Conservation (phyloP, 352 stramenopile species). For the Globisporangium spiculum region DNA sequence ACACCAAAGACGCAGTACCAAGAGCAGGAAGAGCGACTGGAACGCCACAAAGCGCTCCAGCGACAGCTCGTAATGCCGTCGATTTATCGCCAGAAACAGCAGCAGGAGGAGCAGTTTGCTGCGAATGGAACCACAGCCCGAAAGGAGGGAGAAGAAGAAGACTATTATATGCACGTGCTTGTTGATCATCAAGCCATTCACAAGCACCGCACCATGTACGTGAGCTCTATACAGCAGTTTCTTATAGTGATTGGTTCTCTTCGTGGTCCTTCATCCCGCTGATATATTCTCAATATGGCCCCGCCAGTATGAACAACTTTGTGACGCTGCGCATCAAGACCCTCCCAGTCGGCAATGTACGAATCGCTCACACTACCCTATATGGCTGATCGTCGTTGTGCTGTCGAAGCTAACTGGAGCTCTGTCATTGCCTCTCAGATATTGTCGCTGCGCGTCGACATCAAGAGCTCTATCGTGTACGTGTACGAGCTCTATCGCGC, state of each 20-base stretch:
- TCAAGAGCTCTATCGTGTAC: conserved; percentile 49
- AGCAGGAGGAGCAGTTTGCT: neutral
- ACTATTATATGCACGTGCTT: conserved; percentile 56
- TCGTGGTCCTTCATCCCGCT: neutral
- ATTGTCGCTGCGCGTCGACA: conserved; percentile 56
- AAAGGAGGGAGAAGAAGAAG: conserved; percentile 18
- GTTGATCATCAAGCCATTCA: conserved; percentile 46
- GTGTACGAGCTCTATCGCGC: conserved; percentile 79
- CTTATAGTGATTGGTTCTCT: neutral
- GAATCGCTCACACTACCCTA: neutral
- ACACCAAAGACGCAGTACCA: conserved; percentile 54
- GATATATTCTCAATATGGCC: neutral
- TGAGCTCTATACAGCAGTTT: neutral
- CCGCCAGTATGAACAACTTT: conserved; percentile 45
- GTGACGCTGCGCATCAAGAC: conserved; percentile 71
- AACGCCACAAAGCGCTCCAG: conserved; percentile 44
- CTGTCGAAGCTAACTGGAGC: neutral
- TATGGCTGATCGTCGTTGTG: neutral
- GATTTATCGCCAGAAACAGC: conserved; percentile 16
- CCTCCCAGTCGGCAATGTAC: conserved; percentile 72
- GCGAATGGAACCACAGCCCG: neutral
- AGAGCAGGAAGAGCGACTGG: conserved; percentile 35
- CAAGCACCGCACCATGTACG: conserved; percentile 60
- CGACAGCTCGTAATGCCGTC: conserved; percentile 46
- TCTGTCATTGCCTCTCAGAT: conserved; percentile 26